Percentiles rank a stretch among this genome's conserved stretches.
Conservation (phyloP, 2,329 filamentous ascomycete species). For the Xylariales sp. region DNA sequence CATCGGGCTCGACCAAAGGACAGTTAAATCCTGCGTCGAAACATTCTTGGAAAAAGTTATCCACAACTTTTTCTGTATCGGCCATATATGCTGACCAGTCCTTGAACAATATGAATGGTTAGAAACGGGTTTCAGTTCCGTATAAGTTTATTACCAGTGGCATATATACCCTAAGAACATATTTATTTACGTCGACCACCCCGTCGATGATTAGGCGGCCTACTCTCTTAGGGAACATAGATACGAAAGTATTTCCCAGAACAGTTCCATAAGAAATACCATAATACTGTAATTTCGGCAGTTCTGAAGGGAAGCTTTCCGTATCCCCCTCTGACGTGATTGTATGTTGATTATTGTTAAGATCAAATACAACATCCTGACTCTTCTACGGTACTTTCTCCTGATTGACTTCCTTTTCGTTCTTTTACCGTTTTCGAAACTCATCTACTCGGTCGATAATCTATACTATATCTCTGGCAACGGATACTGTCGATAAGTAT, state of each 20-base stretch:
- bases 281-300: constrained; percentile 44
- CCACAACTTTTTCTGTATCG: constrained; percentile 31
- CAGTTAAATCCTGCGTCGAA: constrained; percentile 24
- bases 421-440: too few species aligned
- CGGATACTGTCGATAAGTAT: constrained; percentile 31
- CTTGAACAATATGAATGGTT: too few species aligned
- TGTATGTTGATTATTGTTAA: constrained; percentile 4
- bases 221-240: constrained; percentile 34
- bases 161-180: constrained; percentile 22
- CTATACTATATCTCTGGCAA: constrained; percentile 39
- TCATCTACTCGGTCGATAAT: constrained; percentile 37
- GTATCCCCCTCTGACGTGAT: constrained; percentile 10
- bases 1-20: constrained; percentile 19
- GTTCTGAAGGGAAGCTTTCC: too few species aligned
- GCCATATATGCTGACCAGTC: constrained; percentile 29
- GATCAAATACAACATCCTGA: neutral
- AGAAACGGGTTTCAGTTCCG: too few species aligned
- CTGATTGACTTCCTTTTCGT: too few species aligned
- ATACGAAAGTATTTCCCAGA: constrained; percentile 38
- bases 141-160: too few species aligned
- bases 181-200: constrained; percentile 32
- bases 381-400: neutral
- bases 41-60: constrained; percentile 30
- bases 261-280: constrained; percentile 46
- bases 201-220: constrained; percentile 37